These are phyloP conservation scores for Tremella fuciformis DNA, from an alignment of 768 basidiomycete species.

Conservation along the genomic window DNA sequence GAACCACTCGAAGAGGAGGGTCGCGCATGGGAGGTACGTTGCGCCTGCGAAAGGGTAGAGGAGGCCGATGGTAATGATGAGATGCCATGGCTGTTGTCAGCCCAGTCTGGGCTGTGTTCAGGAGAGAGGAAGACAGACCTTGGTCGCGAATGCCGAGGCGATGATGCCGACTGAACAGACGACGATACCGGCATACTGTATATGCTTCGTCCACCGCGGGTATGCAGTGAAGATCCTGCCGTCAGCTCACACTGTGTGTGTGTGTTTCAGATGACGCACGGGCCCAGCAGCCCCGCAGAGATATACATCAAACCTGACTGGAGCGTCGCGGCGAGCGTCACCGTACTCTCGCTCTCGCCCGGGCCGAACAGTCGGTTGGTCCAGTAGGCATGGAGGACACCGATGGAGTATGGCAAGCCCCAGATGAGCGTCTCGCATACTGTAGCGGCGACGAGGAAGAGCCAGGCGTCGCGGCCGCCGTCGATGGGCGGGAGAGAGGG, in stretches of 20 bases:
- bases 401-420: slow-evolving; percentile 47
- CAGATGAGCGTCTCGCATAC: slow-evolving; percentile 39
- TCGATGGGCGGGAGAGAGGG: slow-evolving; percentile 23
- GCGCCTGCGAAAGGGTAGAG: slow-evolving; percentile 36
- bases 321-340: slow-evolving; percentile 43
- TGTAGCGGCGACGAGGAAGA: slow-evolving; percentile 41
- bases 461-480: slow-evolving; percentile 39
- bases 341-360: slow-evolving; percentile 26
- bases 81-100: slow-evolving; percentile 42
- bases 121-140: slow-evolving; percentile 19
- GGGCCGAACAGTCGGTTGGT: slow-evolving; percentile 30
- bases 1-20: slow-evolving; percentile 48
- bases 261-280: slow-evolving; percentile 39
- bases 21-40: slow-evolving; percentile 37
- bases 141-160: slow-evolving; percentile 34
- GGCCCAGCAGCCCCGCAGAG: slow-evolving; percentile 29
- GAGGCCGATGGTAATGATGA: slow-evolving; percentile 38
- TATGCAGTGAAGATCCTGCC: slow-evolving; percentile 29
- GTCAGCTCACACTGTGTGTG: background rate
- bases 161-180: slow-evolving; percentile 25
- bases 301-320: slow-evolving; percentile 45
- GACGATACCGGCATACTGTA: slow-evolving; percentile 31
- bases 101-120: background rate
- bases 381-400: slow-evolving; percentile 46
- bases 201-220: slow-evolving; percentile 20